A percentile compares a stretch with the other conserved stretches of the same genome.
Conservation (phyloP, 163 green algal species). For the Coccomyxa subellipsoidea region DNA sequence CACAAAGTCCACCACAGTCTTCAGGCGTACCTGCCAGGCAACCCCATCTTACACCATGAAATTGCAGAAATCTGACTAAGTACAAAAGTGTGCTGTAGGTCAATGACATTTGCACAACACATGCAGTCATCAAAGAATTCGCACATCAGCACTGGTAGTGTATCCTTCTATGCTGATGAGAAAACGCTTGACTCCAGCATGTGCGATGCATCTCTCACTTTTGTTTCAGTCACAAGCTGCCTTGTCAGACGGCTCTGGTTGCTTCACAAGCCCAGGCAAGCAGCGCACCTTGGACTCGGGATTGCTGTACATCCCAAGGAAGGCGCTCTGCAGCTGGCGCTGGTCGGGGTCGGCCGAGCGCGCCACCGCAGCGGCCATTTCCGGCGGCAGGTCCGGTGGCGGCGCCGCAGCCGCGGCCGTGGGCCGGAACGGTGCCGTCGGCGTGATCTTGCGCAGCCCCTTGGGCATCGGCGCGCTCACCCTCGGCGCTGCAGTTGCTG, state of each 20-base stretch:
- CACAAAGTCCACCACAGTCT: background rate
- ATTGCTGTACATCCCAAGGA: background rate
- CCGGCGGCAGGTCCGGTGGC: background rate
- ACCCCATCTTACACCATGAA: no score
- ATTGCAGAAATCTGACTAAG: no score
- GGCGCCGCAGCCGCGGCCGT: background rate
- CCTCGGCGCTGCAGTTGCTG: background rate
- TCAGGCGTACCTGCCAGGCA: background rate
- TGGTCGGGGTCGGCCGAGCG: background rate
- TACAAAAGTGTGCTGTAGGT: no score
- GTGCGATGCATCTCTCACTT: background rate
- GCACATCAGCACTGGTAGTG: no score
- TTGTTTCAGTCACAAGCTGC: background rate
- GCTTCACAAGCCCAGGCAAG: background rate
- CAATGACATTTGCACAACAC: no score
- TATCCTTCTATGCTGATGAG: no score
- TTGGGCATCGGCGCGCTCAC: background rate
- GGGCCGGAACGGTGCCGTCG: background rate
- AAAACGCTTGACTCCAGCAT: background rate
- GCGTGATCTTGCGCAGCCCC: constrained; percentile 2
- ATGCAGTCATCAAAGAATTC: no score
- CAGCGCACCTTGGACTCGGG: background rate
- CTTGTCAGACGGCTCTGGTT: background rate
- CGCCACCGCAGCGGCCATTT: background rate
- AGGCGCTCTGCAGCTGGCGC: background rate